Conservation (phyloP, 2,329 filamentous ascomycete species). For the Fusarium miscanthi region DNA sequence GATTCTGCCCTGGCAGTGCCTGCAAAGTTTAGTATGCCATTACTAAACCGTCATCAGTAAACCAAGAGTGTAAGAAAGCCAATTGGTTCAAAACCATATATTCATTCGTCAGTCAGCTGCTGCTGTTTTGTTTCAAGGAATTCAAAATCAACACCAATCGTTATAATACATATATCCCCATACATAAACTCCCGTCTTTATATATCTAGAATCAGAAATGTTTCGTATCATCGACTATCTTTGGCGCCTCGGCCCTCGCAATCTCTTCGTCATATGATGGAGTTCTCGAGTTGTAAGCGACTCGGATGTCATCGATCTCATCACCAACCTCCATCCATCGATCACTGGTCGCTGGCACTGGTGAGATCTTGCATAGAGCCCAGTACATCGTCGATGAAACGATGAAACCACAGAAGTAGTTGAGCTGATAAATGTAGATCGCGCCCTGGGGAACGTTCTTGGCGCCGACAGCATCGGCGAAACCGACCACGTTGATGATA, state of each 20-base stretch:
- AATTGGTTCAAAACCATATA: no score
- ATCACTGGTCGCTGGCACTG: conserved; percentile 79
- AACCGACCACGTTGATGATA: conserved; percentile 90
- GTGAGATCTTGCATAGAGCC: conserved; percentile 73
- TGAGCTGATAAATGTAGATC: conserved; percentile 87
- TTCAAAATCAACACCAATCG: not conserved
- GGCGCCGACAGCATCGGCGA: conserved; percentile 80
- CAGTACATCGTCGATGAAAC: conserved; percentile 77
- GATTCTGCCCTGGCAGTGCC: not conserved
- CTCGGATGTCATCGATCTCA: conserved; percentile 65
- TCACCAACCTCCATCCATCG: conserved; percentile 82
- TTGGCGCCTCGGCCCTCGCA: conserved; percentile 18
- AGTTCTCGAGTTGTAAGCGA: conserved; percentile 58
- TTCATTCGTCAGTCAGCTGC: not conserved
- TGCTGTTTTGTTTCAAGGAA: not conserved
- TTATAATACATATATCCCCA: not conserved
- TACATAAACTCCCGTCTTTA: not conserved
- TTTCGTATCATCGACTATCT: conserved; percentile 20
- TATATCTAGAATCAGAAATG: conserved; percentile 16
- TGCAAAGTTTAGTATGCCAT: not conserved
- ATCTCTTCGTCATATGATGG: conserved; percentile 55
- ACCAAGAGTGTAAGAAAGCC: not conserved
- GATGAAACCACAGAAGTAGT: conserved; percentile 88
- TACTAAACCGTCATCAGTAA: not conserved
- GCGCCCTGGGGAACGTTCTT: conserved; percentile 78